A percentile compares a stretch with the other conserved stretches of the same genome.
phyloP scores from a whole-genome alignment of 257 asterid species.

The Capsicum rhomboideum region DNA sequence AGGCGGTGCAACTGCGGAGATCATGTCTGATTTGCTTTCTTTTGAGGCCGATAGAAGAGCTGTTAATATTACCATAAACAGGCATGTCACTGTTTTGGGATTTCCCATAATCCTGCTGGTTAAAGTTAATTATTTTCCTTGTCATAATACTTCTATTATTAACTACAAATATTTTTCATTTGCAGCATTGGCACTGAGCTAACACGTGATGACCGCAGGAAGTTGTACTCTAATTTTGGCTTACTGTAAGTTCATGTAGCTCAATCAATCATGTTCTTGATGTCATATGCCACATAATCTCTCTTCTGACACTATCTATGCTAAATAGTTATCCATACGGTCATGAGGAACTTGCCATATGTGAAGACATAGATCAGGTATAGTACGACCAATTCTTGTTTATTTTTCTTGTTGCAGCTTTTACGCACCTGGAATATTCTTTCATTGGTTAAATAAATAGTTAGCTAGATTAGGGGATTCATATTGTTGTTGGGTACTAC shows the following conservation, averaged over 20 bases:
- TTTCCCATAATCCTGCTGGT: neutral
- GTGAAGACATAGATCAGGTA: constrained; percentile 94
- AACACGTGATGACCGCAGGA: constrained; percentile 86
- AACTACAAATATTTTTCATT: constrained; percentile 5
- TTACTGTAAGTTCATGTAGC: constrained; percentile 55
- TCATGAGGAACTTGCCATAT: constrained; percentile 84
- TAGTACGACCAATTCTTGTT: neutral
- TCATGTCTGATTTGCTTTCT: constrained; percentile 86
- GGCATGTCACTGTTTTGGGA: constrained; percentile 21
- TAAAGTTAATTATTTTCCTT: neutral
- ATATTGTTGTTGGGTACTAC: neutral
- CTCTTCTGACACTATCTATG: constrained; percentile 3
- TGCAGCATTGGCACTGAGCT: constrained; percentile 96
- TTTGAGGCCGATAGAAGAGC: constrained; percentile 97
- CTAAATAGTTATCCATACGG: constrained; percentile 76
- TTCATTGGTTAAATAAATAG: neutral
- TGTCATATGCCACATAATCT: neutral
- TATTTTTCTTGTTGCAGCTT: neutral
- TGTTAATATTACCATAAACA: constrained; percentile 85
- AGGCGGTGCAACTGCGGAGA: constrained; percentile 93
- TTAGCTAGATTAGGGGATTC: neutral
- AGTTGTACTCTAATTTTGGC: constrained; percentile 82
- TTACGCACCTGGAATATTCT: neutral
- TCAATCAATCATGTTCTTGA: neutral
- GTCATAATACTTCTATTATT: neutral